Conservation (phyloP, 768 basidiomycete genomes). For the Cystoderma amianthinum region DNA sequence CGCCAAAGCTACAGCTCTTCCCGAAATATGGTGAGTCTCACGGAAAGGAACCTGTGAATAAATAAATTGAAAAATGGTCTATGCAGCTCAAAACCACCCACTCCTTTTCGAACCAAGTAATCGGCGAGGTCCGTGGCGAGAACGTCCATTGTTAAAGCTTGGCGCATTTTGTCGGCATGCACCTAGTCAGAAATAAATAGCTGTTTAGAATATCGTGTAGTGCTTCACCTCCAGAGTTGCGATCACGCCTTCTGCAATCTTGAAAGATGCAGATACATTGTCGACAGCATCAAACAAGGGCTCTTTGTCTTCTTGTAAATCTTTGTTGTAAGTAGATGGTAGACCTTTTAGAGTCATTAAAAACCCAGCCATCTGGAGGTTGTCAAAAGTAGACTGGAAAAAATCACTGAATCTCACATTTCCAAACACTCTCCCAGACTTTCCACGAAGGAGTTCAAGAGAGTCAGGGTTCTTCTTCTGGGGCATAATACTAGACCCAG, state of each 20-base stretch:
- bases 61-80: slow-evolving; percentile 2
- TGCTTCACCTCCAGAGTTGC: slow-evolving; percentile 74
- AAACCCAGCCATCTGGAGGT: slow-evolving; percentile 88
- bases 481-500: slow-evolving; percentile 99
- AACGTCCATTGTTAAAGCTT: slow-evolving; percentile 93
- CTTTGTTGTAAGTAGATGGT: slow-evolving; percentile 99
- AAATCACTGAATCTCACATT: slow-evolving; percentile 54
- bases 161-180: slow-evolving; percentile 83
- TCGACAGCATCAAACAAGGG: slow-evolving; percentile 93
- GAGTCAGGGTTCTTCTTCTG: slow-evolving; percentile 99
- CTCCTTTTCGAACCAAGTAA: slow-evolving; percentile 97
- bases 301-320: slow-evolving; percentile 98
- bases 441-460: slow-evolving; percentile 90
- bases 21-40: slow-evolving; percentile 97
- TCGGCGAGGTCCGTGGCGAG: slow-evolving; percentile 98
- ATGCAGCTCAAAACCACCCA: slow-evolving; percentile 31
- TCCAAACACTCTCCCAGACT: slow-evolving; percentile 91
- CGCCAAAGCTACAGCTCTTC: slow-evolving; percentile 91
- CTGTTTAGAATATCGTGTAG: not conserved
- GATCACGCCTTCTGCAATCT: slow-evolving; percentile 92
- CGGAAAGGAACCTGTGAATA: slow-evolving; percentile 99
- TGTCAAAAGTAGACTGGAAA: slow-evolving; percentile 1
- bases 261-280: slow-evolving; percentile 79
- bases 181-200: slow-evolving; percentile 42
- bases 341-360: slow-evolving; percentile 96